Evolutionary conservation across 2,329 filamentous ascomycete species (phyloP).

Genomic region (Cladosporium sp.): DNA sequence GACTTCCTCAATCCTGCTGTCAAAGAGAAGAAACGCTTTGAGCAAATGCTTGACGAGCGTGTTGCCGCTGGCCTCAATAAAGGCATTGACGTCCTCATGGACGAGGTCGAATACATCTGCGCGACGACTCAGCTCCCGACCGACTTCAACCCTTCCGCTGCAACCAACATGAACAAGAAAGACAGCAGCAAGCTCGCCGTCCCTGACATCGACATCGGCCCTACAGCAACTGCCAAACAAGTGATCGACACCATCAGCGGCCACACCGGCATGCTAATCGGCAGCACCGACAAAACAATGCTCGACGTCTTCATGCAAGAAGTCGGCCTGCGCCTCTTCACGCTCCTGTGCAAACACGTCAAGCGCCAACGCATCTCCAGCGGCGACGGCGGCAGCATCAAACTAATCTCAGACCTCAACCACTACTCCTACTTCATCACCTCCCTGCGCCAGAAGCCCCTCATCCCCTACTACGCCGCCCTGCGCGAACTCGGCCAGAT

Average conservation of each 20-base stretch:
- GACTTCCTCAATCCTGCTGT: constrained; percentile 92
- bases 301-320: constrained; percentile 98
- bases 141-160: constrained; percentile 77
- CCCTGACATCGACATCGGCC: constrained; percentile 61
- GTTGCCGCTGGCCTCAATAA: constrained; percentile 95
- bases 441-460: constrained; percentile 76
- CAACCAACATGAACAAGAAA: constrained; percentile 28
- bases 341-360: constrained; percentile 91
- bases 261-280: constrained; percentile 89
- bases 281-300: constrained; percentile 96
- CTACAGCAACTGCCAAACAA: constrained; percentile 75
- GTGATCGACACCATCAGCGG: constrained; percentile 84
- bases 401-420: constrained; percentile 95
- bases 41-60: constrained; percentile 96
- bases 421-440: constrained; percentile 85
- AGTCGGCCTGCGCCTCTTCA: constrained; percentile 89
- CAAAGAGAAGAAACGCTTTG: constrained; percentile 96
- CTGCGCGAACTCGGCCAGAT: constrained; percentile 92
- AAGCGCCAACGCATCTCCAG: constrained; percentile 92
- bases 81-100: constrained; percentile 97
- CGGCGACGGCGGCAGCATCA: constrained; percentile 67
- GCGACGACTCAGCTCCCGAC: constrained; percentile 82
- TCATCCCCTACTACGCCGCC: constrained; percentile 88
- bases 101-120: constrained; percentile 94
- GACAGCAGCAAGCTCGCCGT: constrained; percentile 31